Conservation (phyloP, 768 basidiomycete genomes). For the Pluteus cervinus region DNA sequence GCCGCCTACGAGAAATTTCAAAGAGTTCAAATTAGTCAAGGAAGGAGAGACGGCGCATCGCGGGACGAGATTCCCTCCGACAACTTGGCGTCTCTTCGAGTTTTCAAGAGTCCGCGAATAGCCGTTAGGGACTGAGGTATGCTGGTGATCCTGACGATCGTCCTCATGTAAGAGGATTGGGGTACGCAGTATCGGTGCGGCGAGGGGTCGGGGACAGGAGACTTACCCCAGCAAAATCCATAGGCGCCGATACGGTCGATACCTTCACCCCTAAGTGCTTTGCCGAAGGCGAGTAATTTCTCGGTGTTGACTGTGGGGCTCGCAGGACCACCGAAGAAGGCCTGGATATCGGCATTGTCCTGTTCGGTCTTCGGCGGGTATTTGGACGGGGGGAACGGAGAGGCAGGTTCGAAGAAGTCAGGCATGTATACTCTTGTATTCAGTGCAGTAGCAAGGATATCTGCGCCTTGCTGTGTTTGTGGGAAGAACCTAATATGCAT, state of each 20-base stretch:
- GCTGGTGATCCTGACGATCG: too few relatives aligned
- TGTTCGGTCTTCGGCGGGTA: slow-evolving; percentile 51
- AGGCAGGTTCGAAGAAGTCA: slow-evolving; percentile 54
- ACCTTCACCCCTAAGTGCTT: slow-evolving; percentile 35
- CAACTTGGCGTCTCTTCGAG: too few relatives aligned
- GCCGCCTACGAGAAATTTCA: slow-evolving; percentile 27
- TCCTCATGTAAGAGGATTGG: too few relatives aligned
- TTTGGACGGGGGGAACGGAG: slow-evolving; percentile 39
- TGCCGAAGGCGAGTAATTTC: slow-evolving; percentile 36
- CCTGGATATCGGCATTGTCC: slow-evolving; percentile 45
- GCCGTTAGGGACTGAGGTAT: too few relatives aligned
- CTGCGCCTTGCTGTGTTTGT: slow-evolving; percentile 60
- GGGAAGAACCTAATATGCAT: slow-evolving; percentile 40
- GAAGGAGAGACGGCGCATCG: not conserved
- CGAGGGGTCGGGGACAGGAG: too few relatives aligned
- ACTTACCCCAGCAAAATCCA: slow-evolving; percentile 56
- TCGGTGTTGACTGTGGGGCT: slow-evolving; percentile 30
- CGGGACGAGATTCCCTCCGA: too few relatives aligned
- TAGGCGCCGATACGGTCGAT: slow-evolving; percentile 41
- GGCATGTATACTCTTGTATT: slow-evolving; percentile 59
- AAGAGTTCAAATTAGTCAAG: not conserved
- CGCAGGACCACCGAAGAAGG: slow-evolving; percentile 54
- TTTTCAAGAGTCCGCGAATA: too few relatives aligned
- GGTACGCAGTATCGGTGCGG: too few relatives aligned
- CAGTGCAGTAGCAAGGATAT: slow-evolving; percentile 49